Evolutionary conservation across 495 filamentous ascomycete species (phyloP).

Genomic region (Chaetomium cochliodes): DNA sequence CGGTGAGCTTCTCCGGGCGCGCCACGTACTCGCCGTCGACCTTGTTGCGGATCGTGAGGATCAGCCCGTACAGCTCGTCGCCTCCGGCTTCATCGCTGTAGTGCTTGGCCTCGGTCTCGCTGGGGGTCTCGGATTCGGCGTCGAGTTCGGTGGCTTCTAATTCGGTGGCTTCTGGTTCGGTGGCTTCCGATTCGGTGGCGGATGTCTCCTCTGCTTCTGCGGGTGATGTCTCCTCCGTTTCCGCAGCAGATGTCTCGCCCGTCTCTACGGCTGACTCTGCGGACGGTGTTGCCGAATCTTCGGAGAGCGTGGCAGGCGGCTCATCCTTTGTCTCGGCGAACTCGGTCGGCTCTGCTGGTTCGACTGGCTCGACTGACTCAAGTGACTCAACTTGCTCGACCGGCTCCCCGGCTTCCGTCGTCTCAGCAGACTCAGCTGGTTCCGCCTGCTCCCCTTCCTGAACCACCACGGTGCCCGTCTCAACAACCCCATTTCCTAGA

Average conservation of each 20-base stretch:
- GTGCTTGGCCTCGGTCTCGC: not conserved
- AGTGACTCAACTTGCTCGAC: not conserved
- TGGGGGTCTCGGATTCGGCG: not conserved
- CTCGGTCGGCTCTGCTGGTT: not conserved
- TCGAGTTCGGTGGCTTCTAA: not conserved
- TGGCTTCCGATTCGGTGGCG: not conserved
- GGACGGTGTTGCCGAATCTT: not conserved
- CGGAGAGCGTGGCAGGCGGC: not conserved
- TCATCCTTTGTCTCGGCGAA: not conserved
- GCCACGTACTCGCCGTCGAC: conserved; percentile 65
- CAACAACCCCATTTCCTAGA: not conserved
- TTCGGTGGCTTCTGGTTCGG: not conserved
- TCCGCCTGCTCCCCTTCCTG: not conserved
- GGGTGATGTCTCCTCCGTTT: not conserved
- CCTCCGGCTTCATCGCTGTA: conserved; percentile 19
- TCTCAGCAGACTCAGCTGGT: not conserved
- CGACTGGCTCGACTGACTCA: not conserved
- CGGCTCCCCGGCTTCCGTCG: not conserved
- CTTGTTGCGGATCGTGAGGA: conserved; percentile 66
- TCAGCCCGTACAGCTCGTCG: conserved; percentile 51
- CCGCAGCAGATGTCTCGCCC: not conserved
- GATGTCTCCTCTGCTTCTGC: not conserved
- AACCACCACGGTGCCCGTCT: conserved; percentile 7
- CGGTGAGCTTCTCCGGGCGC: conserved; percentile 55
- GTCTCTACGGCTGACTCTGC: not conserved